Evolutionary conservation across 805 yeast genomes (phyloP), one percentile per base, ranked within the genome.

Genomic region (Candida fluviatilis): DNA sequence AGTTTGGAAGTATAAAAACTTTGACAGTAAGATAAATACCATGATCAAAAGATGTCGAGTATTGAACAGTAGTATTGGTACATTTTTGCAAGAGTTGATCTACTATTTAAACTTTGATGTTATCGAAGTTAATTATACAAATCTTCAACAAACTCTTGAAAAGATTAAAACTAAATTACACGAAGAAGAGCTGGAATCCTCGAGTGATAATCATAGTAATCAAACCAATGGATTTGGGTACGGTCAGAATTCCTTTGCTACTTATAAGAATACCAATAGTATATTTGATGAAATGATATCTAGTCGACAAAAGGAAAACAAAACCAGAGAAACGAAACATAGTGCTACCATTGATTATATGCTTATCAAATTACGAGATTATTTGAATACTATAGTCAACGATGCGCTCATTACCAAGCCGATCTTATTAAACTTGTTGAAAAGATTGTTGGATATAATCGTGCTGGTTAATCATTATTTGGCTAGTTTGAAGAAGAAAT

Each of bases 331-430:
- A 10, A 31, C 13, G n/a, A 17, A 16, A 17, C 4, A 24, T n/a
- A 16, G n/a, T 13, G 18, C 36, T 13, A 14, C 35, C 36, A 4
- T 40, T 37, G 16, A 36, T 47, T 31, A 39, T 21, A 42, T 58
- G 28, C 46, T 46, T 16, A 40, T 40, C 23, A 48, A 46, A 24
- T 36, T 84, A 39, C 76, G 80, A 31, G 64, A 71, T 6, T 81
- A 75, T 49, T 62, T 86, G 43, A 84, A 80, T 52, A 75, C 81
- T 2, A 69, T 81, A 15, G 57, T 87, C 46, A 73, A 78, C 45
- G 84, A 82, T 46, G 77, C 88, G 8, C 69, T 85, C 54, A 64
- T 85, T 38, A 81, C 90, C 2, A 76, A 78, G 39, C 69, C 75
- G 14, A 69, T 66, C 34, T 57, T 82, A 36, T 63, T 82, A 31